Evolutionary conservation across 208 protist species (phyloP).

Genomic region (Leishmania arabica): DNA sequence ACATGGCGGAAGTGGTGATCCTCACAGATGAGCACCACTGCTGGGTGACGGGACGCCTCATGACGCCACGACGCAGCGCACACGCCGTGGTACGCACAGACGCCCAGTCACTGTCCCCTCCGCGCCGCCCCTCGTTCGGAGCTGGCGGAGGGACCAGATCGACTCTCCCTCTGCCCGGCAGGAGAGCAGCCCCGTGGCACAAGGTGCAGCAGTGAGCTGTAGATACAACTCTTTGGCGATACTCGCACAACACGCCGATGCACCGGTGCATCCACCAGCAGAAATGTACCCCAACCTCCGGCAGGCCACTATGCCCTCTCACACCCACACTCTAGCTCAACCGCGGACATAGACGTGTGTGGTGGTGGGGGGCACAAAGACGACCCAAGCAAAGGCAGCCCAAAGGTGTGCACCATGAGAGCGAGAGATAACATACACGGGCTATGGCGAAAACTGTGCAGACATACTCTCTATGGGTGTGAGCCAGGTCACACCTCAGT

Average conservation of each 20-base stretch:
- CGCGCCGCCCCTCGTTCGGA: not conserved
- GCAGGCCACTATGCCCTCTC: not conserved
- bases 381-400: conserved; percentile 1
- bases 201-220: not conserved
- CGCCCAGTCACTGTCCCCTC: not conserved
- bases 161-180: not conserved
- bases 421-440: not conserved
- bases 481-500: conserved; percentile 9
- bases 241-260: conserved; percentile 1
- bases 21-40: not conserved
- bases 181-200: not conserved
- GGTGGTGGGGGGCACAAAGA: not conserved
- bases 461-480: not conserved
- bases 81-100: not conserved
- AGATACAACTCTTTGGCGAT: not conserved
- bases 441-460: not conserved
- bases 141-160: not conserved
- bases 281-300: not conserved
- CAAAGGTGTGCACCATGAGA: not conserved
- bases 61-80: not conserved
- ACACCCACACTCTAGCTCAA: not conserved
- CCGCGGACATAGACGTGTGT: not conserved
- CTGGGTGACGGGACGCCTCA: not conserved
- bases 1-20: not conserved
- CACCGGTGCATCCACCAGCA: conserved; percentile 1